These are phyloP conservation scores for Ustilago cynodontis DNA, from an alignment of 1,284 basidiomycete species.

Conservation along the genomic window DNA sequence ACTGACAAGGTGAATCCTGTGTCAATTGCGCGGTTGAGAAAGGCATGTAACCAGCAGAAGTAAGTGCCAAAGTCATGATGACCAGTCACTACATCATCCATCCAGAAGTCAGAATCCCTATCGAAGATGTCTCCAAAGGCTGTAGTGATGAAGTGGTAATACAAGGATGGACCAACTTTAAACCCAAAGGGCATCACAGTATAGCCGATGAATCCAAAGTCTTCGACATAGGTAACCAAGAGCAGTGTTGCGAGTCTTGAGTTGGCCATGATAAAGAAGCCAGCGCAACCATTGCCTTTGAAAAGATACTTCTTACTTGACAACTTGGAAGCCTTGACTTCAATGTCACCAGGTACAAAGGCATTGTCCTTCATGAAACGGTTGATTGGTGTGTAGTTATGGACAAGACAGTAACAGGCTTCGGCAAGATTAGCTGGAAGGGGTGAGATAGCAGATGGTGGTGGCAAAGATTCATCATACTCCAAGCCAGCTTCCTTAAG, in stretches of 20 bases:
- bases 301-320: too few species aligned
- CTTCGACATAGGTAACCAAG: slow-evolving; percentile 9
- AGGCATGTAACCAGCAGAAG: background rate
- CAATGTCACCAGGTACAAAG: slow-evolving; percentile 7
- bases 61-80: too few species aligned
- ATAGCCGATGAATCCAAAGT: slow-evolving; percentile 7
- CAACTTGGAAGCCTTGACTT: background rate
- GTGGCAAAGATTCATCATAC: too few species aligned
- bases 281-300: too few species aligned
- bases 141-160: slow-evolving; percentile 11
- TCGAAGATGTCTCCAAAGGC: slow-evolving; percentile 14
- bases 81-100: too few species aligned
- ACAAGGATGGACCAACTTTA: slow-evolving; percentile 4
- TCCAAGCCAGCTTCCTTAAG: too few species aligned
- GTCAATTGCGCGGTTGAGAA: too few species aligned
- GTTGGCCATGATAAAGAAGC: background rate
- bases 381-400: slow-evolving; percentile 15
- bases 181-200: slow-evolving; percentile 16
- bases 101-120: slow-evolving; percentile 5
- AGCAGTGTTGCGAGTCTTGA: too few species aligned
- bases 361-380: background rate
- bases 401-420: background rate
- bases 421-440: background rate
- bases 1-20: background rate
- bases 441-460: too few species aligned